These are phyloP conservation scores for Blepharisma stoltei DNA, from an alignment of 73 alveolate genomes.

Conservation along the genomic window DNA sequence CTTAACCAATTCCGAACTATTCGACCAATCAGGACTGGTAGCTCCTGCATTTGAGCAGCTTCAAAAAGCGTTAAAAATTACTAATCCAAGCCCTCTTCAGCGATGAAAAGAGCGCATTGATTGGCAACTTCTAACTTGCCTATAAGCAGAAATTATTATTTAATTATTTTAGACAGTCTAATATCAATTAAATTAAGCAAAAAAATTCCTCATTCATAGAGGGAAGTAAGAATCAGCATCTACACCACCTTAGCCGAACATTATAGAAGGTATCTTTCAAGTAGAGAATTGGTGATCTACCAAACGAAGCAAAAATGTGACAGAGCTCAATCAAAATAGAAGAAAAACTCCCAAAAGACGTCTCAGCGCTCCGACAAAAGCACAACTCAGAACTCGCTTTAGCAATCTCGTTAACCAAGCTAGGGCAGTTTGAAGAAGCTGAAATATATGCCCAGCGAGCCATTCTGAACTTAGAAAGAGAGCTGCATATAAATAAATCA, in stretches of 20 bases:
- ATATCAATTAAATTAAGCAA: too few relatives aligned
- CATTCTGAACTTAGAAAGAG: conserved; percentile 22
- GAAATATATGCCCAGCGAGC: conserved; percentile 27
- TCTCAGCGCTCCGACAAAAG: not conserved
- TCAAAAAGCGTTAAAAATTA: not conserved
- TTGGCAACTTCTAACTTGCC: conserved; percentile 22
- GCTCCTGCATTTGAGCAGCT: not conserved
- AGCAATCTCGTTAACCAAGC: conserved; percentile 19
- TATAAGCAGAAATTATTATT: too few relatives aligned
- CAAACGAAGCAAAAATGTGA: conserved; percentile 25
- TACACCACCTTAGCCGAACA: not conserved
- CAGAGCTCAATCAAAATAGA: not conserved
- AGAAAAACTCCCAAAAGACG: not conserved
- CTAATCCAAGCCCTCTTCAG: not conserved
- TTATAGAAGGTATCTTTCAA: conserved; percentile 19
- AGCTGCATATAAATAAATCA: conserved; percentile 25
- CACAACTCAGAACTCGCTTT: conserved; percentile 7
- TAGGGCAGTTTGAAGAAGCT: conserved; percentile 12
- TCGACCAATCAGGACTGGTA: not conserved
- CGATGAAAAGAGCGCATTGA: not conserved
- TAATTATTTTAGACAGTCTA: too few relatives aligned
- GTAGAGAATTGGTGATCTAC: not conserved
- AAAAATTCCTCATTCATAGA: too few relatives aligned
- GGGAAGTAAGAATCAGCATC: not conserved
- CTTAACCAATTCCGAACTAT: not conserved